A percentile compares a stretch with the other conserved stretches of the same genome.
phyloP scores from a whole-genome alignment of 768 basidiomycete genomes.

The Auricularia auricula-judae region DNA sequence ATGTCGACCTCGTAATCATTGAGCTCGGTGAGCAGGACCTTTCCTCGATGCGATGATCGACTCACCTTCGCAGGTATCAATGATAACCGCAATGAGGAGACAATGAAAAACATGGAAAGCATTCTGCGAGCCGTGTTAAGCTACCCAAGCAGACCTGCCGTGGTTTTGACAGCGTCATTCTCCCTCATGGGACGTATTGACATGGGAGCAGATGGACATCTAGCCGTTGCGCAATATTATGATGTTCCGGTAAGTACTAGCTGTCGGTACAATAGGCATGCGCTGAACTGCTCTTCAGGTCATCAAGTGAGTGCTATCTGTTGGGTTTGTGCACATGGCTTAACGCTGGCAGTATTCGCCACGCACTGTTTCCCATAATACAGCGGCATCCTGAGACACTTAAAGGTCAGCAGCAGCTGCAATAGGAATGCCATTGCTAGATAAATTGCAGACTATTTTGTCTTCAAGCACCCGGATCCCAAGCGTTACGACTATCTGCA shows the following conservation, averaged over 20 bases:
- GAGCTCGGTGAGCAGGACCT: background rate
- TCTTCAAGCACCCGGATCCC: conserved; percentile 1
- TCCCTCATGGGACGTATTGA: conserved; percentile 1
- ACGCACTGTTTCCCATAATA: conserved; percentile 1
- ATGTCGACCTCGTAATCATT: conserved; percentile 2
- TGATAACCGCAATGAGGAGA: background rate
- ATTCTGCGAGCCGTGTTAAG: conserved; percentile 1
- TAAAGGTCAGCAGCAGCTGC: background rate
- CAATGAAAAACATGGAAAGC: background rate
- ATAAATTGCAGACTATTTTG: background rate
- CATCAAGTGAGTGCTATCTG: background rate
- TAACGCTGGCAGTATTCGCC: background rate
- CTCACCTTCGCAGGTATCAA: background rate
- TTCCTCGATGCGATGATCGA: background rate
- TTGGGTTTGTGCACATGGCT: background rate
- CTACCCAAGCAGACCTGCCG: background rate
- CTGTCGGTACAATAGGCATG: background rate
- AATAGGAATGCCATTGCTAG: background rate
- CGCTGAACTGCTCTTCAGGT: background rate
- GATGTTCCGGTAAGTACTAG: conserved; percentile 1
- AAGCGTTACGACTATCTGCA: conserved; percentile 2
- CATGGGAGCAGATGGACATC: background rate
- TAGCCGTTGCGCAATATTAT: conserved; percentile 4
- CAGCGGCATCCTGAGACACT: conserved; percentile 1
- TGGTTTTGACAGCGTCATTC: background rate